A percentile compares a stretch with the other conserved stretches of the same genome.
Conservation (phyloP, 2,329 filamentous ascomycete species). For the Talaromyces islandicus region DNA sequence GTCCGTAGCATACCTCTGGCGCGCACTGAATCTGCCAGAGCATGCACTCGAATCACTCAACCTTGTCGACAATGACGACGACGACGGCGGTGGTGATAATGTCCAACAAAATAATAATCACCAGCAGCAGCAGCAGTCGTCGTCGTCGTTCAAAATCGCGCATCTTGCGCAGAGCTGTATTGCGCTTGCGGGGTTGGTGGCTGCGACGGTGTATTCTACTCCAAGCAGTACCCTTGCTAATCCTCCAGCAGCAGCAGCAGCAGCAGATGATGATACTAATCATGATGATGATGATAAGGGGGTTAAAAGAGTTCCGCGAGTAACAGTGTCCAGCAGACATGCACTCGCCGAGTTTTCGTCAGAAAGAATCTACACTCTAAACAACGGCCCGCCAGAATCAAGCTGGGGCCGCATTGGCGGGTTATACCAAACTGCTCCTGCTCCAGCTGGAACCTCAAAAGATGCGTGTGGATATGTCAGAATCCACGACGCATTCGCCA, state of each 20-base stretch:
- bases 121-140: too few species aligned
- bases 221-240: too few species aligned
- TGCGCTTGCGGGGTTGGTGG: slow-evolving; percentile 45
- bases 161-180: slow-evolving; percentile 50
- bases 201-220: slow-evolving; percentile 43
- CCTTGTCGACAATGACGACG: too few species aligned
- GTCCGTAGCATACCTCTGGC: neutral
- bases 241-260: slow-evolving; percentile 25
- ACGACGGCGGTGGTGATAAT: neutral
- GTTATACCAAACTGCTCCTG: slow-evolving; percentile 38
- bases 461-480: slow-evolving; percentile 41
- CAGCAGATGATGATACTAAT: neutral
- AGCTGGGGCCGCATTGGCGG: slow-evolving; percentile 45
- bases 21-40: neutral
- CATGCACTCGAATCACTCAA: neutral
- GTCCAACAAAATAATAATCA: neutral
- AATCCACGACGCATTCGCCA: slow-evolving; percentile 50
- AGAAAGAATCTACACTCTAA: slow-evolving; percentile 44
- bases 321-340: slow-evolving; percentile 42
- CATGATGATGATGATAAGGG: too few species aligned
- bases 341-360: slow-evolving; percentile 50
- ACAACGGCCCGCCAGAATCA: slow-evolving; percentile 27
- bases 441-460: slow-evolving; percentile 27
- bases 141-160: slow-evolving; percentile 53
- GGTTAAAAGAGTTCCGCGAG: slow-evolving; percentile 25